Percentiles rank a stretch among this genome's conserved stretches.
Evolutionary conservation across 805 yeast species (phyloP).

Genomic region (Candida coquimbonensis): DNA sequence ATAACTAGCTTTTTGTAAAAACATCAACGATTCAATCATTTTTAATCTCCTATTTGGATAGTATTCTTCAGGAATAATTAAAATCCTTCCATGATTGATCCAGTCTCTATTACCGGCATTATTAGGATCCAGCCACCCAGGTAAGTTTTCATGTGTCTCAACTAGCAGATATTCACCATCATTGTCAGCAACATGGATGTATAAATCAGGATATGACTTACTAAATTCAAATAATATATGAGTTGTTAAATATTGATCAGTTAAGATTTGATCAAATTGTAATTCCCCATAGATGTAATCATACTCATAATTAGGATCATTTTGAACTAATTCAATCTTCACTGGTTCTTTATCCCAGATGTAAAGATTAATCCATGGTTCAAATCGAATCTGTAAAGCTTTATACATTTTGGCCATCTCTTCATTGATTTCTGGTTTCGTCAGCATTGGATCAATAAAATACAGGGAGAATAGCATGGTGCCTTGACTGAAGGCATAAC

Average conservation of each 20-base stretch:
- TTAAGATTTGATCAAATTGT: constrained; percentile 35
- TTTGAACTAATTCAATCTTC: not conserved
- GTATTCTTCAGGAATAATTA: constrained; percentile 34
- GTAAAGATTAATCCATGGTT: constrained; percentile 32
- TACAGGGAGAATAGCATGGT: constrained; percentile 24
- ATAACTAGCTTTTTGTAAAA: constrained; percentile 31
- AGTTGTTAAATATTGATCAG: constrained; percentile 41
- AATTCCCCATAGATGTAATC: constrained; percentile 29
- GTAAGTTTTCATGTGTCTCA: constrained; percentile 40
- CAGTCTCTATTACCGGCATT: constrained; percentile 46
- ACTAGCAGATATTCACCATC: constrained; percentile 52
- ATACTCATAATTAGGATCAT: not conserved
- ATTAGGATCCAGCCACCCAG: constrained; percentile 41
- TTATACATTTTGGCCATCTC: constrained; percentile 13
- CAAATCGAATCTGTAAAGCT: constrained; percentile 21
- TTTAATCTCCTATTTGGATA: constrained; percentile 28
- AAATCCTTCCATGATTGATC: constrained; percentile 37
- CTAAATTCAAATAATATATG: constrained; percentile 34
- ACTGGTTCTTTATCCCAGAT: constrained; percentile 33
- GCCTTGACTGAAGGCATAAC: constrained; percentile 8
- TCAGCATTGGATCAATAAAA: constrained; percentile 24
- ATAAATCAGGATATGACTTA: constrained; percentile 28
- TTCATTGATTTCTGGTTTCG: constrained; percentile 12
- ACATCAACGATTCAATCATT: constrained; percentile 33
- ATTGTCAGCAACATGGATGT: constrained; percentile 40